Conservation (phyloP, 2,329 filamentous ascomycete genomes). For the Plectosphaerella sp. region DNA sequence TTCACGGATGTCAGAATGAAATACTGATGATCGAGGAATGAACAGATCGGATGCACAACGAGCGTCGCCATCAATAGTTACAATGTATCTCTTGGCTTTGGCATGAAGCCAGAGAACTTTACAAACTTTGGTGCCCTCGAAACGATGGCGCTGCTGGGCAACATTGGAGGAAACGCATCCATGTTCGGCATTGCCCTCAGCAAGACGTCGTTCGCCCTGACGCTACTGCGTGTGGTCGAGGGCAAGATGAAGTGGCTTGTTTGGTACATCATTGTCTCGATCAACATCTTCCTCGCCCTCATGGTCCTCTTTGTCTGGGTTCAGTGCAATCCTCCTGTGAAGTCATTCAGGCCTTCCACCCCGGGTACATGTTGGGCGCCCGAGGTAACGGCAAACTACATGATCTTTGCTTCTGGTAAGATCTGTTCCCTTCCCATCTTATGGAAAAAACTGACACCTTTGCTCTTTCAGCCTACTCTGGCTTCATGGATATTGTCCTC, state of each 20-base stretch:
- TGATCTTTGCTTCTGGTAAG: too few relatives aligned
- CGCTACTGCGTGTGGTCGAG: background rate
- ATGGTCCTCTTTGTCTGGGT: conserved; percentile 19
- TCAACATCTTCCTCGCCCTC: background rate
- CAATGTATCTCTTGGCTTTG: background rate
- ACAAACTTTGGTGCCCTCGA: too few relatives aligned
- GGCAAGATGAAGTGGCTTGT: background rate
- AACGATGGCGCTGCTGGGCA: too few relatives aligned
- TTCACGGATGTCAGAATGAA: too few relatives aligned
- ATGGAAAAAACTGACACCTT: too few relatives aligned
- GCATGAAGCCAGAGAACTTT: background rate
- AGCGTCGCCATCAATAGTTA: background rate
- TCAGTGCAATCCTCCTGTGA: conserved; percentile 17
- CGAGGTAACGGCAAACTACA: background rate
- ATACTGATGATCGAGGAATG: too few relatives aligned
- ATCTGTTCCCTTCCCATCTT: too few relatives aligned
- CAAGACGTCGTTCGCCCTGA: background rate
- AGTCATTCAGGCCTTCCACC: conserved; percentile 14
- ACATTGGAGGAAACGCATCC: too few relatives aligned
- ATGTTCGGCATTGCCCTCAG: too few relatives aligned
- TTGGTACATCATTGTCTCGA: background rate
- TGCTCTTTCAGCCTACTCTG: conserved; percentile 1
- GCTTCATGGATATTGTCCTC: conserved; percentile 8
- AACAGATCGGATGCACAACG: too few relatives aligned
- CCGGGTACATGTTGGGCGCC: conserved; percentile 17